These are phyloP conservation scores for Dictyostelium brefeldianum DNA, from an alignment of 78 protist genomes.

Conservation along the genomic window DNA sequence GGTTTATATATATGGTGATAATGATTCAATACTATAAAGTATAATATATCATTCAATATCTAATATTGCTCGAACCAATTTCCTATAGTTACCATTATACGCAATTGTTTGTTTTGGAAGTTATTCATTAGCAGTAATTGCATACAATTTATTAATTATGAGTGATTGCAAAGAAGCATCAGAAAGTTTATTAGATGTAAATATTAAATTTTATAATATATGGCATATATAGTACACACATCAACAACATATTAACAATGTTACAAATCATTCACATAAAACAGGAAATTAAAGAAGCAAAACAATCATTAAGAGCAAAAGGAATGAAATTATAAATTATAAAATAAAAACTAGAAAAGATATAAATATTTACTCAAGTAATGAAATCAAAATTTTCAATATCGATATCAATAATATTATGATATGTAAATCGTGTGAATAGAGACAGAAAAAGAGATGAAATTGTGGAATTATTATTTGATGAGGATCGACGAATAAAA, in stretches of 20 bases:
- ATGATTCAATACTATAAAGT: not conserved
- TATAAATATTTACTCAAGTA: too few species aligned
- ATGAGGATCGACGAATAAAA: too few species aligned
- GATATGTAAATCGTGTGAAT: too few species aligned
- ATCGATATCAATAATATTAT: too few species aligned
- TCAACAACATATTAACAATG: too few species aligned
- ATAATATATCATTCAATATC: not conserved
- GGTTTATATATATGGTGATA: not conserved
- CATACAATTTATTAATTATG: constrained; percentile 67
- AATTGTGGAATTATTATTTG: too few species aligned
- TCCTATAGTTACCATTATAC: constrained; percentile 51
- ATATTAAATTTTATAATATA: not conserved
- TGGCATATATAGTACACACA: too few species aligned
- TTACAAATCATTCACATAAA: not conserved
- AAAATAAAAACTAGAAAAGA: too few species aligned
- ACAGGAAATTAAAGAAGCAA: constrained; percentile 75
- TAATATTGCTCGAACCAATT: not conserved
- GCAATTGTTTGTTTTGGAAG: constrained; percentile 63
- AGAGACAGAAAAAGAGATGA: too few species aligned
- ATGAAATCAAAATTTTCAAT: too few species aligned
- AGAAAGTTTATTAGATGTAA: constrained; percentile 70
- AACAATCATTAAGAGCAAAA: constrained; percentile 48
- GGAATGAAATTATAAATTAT: constrained; percentile 63
- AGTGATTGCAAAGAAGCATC: constrained; percentile 76
- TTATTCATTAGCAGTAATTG: constrained; percentile 69